A percentile compares a stretch with the other conserved stretches of the same genome.
phyloP scores from a whole-genome alignment of 1,284 basidiomycete species.

The Cryptococcus sp. region DNA sequence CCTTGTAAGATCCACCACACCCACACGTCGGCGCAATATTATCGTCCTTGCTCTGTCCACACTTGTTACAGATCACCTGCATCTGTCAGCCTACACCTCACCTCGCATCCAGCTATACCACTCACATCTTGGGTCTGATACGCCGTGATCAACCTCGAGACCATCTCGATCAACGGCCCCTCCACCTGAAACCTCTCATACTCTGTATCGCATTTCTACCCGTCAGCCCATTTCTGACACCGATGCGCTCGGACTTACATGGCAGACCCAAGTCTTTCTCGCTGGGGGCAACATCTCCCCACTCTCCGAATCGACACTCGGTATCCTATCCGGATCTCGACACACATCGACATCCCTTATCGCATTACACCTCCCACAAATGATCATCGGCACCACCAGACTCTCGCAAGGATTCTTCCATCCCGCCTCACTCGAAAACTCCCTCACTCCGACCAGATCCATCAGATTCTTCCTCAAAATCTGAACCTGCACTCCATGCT shows the following conservation, averaged over 20 bases:
- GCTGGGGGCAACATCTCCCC: slow-evolving; percentile 44
- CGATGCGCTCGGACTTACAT: slow-evolving; percentile 49
- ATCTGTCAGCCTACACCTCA: neutral
- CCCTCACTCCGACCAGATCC: slow-evolving; percentile 79
- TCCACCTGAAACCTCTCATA: slow-evolving; percentile 85
- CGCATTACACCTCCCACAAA: slow-evolving; percentile 83
- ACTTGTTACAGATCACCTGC: slow-evolving; percentile 63
- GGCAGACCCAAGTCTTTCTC: slow-evolving; percentile 45
- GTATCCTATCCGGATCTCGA: slow-evolving; percentile 80
- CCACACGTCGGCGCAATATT: slow-evolving; percentile 79
- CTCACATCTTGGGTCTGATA: slow-evolving; percentile 85
- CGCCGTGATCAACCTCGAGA: slow-evolving; percentile 64
- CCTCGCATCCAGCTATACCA: neutral
- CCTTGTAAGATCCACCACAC: slow-evolving; percentile 78
- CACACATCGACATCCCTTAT: slow-evolving; percentile 92
- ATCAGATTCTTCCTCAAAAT: slow-evolving; percentile 83
- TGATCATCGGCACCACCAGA: slow-evolving; percentile 77
- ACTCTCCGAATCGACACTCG: slow-evolving; percentile 42
- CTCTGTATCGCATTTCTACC: slow-evolving; percentile 65
- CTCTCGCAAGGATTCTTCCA: slow-evolving; percentile 93
- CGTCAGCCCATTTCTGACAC: slow-evolving; percentile 12
- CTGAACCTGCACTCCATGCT: slow-evolving; percentile 77
- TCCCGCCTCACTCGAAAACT: slow-evolving; percentile 75
- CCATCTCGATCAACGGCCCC: slow-evolving; percentile 71
- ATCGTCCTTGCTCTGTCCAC: slow-evolving; percentile 79